Base-by-base conservation (phyloP, 163 green algal genomes). In the Chlorella variabilis region DNA sequence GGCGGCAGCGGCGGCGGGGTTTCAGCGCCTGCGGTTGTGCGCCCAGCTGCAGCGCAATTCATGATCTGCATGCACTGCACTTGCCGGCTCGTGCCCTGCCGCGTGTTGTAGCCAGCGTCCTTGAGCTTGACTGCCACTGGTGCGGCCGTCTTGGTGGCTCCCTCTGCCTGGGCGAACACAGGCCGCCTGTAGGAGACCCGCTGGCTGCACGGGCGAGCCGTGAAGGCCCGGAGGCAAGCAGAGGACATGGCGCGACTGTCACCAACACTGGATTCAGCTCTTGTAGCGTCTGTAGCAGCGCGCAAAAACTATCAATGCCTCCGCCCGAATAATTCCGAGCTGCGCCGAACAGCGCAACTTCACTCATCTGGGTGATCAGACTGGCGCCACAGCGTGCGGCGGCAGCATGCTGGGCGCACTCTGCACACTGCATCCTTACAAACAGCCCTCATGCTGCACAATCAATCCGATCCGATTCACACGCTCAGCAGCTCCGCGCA, bases 1-100 rank as follows among this genome's bases (percentile, higher is more conserved):
- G 59, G 59, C 59, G 18, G 59, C 59, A 18, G 59, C 27, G 59
- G 59, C 27, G 23, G 20, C 18, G 15, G 11, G 15, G 15, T 54
- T 13, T 39, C 4, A 20, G n/a, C n/a, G n/a, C n/a, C n/a, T n/a
- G n/a, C n/a, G n/a, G n/a, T n/a, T n/a, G n/a, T n/a, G n/a, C n/a
- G n/a, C n/a, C n/a, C n/a, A 41, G 59, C 29, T 68, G 59, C 23
- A 29, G 54, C 54, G 54, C 66, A 56, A 23, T 25, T 73, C n/a
- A n/a, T 9, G 39, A 21, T 17, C 38, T 56, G 38, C 36, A 23
- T 3, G 23, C 4, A 1, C 23, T n/a, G 34, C 18, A 38, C 70
- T 65, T 49, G 21, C 70, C 70, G 58, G 70, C 29, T 48, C 7
- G 73, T 80, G 73, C 73, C 73, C 73, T 80, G 59, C 11, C 73